Conservation (phyloP, 2,329 filamentous ascomycete genomes). For the Diplodia scrobiculata region DNA sequence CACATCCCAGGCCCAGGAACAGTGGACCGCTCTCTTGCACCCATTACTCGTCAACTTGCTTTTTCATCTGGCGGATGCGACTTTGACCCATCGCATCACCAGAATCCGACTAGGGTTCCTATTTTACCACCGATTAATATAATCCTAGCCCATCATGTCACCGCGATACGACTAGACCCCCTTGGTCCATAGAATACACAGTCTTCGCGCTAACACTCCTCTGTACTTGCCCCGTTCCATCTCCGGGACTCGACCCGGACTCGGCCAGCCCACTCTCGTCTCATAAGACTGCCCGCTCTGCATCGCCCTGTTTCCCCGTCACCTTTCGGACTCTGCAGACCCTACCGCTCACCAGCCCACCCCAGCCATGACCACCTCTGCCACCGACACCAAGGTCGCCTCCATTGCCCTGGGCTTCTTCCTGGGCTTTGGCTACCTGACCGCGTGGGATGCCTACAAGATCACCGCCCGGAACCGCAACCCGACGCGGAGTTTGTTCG, state of each 20-base stretch:
- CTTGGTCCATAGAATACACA: too few relatives aligned
- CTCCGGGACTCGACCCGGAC: neutral
- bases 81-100: too few relatives aligned
- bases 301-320: neutral
- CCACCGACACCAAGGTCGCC: constrained; percentile 13
- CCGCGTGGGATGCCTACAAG: constrained; percentile 22
- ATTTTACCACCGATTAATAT: too few relatives aligned
- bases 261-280: constrained; percentile 1
- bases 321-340: neutral
- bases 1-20: constrained; percentile 3
- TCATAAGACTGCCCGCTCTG: neutral
- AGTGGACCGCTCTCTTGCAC: constrained; percentile 3
- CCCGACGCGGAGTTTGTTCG: constrained; percentile 36
- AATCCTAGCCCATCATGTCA: too few relatives aligned
- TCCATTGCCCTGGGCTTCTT: constrained; percentile 22
- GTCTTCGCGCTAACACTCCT: too few relatives aligned
- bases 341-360: neutral
- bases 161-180: too few relatives aligned
- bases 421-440: constrained; percentile 27
- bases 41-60: too few relatives aligned
- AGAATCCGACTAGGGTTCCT: too few relatives aligned
- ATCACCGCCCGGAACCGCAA: constrained; percentile 22
- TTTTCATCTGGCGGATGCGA: too few relatives aligned
- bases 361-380: constrained; percentile 1
- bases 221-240: constrained; percentile 10